phyloP scores from a whole-genome alignment of 345 rosid genomes.

The Citrus sp. region DNA sequence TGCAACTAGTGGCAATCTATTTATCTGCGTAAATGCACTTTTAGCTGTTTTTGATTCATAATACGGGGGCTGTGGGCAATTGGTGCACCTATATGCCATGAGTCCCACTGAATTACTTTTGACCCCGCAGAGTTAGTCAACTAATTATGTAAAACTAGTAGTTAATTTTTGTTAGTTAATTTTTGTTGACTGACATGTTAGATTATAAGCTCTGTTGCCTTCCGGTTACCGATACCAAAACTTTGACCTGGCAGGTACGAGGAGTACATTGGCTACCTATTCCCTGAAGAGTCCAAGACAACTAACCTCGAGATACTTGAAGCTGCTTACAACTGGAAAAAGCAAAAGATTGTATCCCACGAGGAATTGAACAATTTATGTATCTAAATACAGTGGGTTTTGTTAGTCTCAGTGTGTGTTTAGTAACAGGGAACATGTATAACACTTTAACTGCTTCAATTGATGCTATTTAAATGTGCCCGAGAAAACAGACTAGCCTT shows the following conservation, averaged over 20 bases:
- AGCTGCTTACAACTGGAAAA: conserved; percentile 83
- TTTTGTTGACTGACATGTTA: background rate
- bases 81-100: background rate
- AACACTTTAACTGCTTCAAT: background rate
- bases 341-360: conserved; percentile 46
- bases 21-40: background rate
- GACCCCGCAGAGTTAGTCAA: background rate
- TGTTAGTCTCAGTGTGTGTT: background rate
- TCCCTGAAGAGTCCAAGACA: conserved; percentile 72
- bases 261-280: conserved; percentile 67
- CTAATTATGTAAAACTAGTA: background rate
- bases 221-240: background rate
- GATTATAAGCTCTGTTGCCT: background rate
- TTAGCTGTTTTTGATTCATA: background rate
- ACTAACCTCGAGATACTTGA: conserved; percentile 67
- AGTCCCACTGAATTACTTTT: background rate
- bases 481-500: background rate
- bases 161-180: background rate
- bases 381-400: background rate
- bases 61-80: background rate
- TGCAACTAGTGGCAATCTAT: background rate
- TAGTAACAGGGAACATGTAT: background rate
- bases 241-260: conserved; percentile 48
- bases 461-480: background rate
- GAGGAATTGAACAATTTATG: conserved; percentile 19